These are phyloP conservation scores for Microcyclospora tardicrescens DNA, from an alignment of 2,329 filamentous ascomycete species.

Conservation along the genomic window DNA sequence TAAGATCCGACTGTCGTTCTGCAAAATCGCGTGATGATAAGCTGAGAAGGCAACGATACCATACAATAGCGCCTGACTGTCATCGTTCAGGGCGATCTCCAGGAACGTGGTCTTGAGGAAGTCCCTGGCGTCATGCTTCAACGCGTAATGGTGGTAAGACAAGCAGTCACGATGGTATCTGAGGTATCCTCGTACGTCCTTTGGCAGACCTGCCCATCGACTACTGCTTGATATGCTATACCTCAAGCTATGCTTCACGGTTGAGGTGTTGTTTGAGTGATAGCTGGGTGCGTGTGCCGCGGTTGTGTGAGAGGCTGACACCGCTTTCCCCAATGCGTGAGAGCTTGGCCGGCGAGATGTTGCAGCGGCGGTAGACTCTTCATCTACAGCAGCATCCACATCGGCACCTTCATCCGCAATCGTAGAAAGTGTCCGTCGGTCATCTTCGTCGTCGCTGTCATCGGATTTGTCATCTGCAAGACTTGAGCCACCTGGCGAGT, in stretches of 20 bases:
- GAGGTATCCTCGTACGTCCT: constrained; percentile 66
- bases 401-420: constrained; percentile 37
- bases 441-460: constrained; percentile 24
- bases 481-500: constrained; percentile 31
- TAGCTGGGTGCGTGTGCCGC: not conserved
- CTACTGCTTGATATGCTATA: constrained; percentile 13
- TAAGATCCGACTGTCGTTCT: constrained; percentile 58
- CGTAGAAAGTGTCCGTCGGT: constrained; percentile 26
- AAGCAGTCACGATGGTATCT: constrained; percentile 67
- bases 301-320: constrained; percentile 8
- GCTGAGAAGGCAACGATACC: constrained; percentile 79
- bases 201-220: constrained; percentile 22
- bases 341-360: constrained; percentile 25
- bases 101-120: constrained; percentile 65
- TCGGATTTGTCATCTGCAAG: constrained; percentile 37
- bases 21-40: constrained; percentile 65
- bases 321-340: constrained; percentile 6
- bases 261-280: too few species aligned
- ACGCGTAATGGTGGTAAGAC: constrained; percentile 68
- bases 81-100: constrained; percentile 59
- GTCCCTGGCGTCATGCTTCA: constrained; percentile 55
- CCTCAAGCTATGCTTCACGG: constrained; percentile 10
- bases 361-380: constrained; percentile 13
- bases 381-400: constrained; percentile 21
- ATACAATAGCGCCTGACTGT: constrained; percentile 58